Conservation (phyloP, 225 moss, liverwort and hornwort species). For the Straminergon stramineum region DNA sequence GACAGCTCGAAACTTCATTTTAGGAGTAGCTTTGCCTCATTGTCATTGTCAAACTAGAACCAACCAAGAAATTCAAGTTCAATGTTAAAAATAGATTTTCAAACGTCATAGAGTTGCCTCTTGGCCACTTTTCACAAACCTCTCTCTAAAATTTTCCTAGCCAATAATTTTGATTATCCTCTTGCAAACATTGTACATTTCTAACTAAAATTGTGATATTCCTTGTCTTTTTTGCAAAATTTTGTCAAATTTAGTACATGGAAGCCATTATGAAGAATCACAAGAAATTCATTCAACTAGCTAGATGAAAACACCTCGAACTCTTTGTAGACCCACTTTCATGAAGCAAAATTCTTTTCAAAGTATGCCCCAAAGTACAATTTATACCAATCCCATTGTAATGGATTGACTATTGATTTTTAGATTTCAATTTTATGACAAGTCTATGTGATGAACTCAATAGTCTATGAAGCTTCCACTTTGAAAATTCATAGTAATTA, state of each 20-base stretch:
- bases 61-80: background rate
- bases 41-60: background rate
- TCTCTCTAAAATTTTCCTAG: background rate
- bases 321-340: rapidly evolving
- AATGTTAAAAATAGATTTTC: background rate
- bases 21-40: background rate
- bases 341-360: background rate
- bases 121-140: background rate
- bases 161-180: rapidly evolving
- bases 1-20: background rate
- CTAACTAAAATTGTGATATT: rapidly evolving
- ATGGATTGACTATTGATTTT: background rate
- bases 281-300: background rate
- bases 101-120: rapidly evolving
- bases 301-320: background rate
- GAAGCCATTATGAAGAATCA: rapidly evolving
- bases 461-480: rapidly evolving
- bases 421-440: background rate
- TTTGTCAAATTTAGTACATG: background rate
- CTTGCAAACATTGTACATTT: background rate
- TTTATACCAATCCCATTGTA: rapidly evolving
- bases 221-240: background rate
- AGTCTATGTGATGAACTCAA: background rate
- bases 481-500: too few species aligned
- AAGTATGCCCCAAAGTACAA: too few species aligned